Evolutionary conservation across 257 asterid genomes (phyloP).

Genomic region (Solanum corneliomulleri): DNA sequence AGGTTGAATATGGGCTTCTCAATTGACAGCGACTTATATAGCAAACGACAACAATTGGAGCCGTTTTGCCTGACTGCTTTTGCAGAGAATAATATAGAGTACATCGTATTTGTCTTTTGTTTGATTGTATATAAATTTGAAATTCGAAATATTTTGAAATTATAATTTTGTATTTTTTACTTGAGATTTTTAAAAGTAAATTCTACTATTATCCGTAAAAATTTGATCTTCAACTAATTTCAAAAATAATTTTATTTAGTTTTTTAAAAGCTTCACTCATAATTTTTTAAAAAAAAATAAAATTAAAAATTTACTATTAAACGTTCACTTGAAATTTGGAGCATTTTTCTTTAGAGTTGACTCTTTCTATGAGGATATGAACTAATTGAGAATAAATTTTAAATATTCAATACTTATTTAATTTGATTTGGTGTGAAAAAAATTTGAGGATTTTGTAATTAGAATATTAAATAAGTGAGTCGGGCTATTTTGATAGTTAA

Average conservation of each 20-base stretch:
- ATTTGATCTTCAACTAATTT: too few species aligned
- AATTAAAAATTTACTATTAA: too few species aligned
- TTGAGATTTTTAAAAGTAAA: too few species aligned
- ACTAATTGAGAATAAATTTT: not conserved
- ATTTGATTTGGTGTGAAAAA: not conserved
- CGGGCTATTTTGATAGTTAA: not conserved
- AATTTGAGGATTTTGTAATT: not conserved
- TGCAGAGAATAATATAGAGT: not conserved
- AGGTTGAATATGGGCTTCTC: constrained; percentile 6
- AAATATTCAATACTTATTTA: not conserved
- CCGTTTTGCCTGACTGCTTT: not conserved
- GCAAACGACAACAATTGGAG: not conserved
- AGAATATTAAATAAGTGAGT: not conserved
- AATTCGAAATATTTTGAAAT: not conserved
- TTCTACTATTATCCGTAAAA: too few species aligned
- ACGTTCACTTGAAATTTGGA: not conserved
- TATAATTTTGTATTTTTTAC: too few species aligned
- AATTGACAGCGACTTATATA: constrained; percentile 1
- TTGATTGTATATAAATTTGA: not conserved
- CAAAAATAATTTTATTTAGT: too few species aligned
- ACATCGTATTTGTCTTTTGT: not conserved
- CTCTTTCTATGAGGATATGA: not conserved
- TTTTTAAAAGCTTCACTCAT: too few species aligned
- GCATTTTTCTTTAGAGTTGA: not conserved
- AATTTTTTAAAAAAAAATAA: too few species aligned